Conservation (phyloP, 352 stramenopile genomes). For the Phytophthora idaei region DNA sequence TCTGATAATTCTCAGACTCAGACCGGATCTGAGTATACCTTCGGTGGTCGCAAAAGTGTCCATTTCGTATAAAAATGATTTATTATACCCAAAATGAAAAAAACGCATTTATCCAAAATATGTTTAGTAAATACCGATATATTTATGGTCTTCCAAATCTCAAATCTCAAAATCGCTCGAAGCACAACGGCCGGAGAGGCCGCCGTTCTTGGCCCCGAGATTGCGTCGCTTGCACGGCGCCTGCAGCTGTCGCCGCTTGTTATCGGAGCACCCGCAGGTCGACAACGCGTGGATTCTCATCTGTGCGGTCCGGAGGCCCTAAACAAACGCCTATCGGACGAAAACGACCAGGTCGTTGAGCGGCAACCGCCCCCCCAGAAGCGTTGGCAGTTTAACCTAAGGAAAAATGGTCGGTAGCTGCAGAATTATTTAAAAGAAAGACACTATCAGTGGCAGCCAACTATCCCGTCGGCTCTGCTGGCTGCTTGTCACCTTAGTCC, state of each 20-base stretch:
- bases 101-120: too few relatives aligned
- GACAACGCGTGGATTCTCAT: background rate
- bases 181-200: slow-evolving; percentile 8
- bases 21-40: too few relatives aligned
- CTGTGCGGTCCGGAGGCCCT: background rate
- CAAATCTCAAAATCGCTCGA: slow-evolving; percentile 10
- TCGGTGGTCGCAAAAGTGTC: too few relatives aligned
- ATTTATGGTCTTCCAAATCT: slow-evolving; percentile 6
- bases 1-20: too few relatives aligned
- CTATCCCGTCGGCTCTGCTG: slow-evolving; percentile 10
- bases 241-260: background rate
- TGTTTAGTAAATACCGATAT: too few relatives aligned
- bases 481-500: slow-evolving; percentile 7
- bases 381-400: slow-evolving; percentile 5
- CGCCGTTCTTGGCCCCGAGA: background rate
- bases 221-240: slow-evolving; percentile 3
- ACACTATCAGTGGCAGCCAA: slow-evolving; percentile 11
- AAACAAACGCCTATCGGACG: background rate
- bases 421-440: slow-evolving; percentile 13
- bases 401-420: slow-evolving; percentile 31
- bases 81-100: too few relatives aligned
- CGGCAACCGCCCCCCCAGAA: background rate
- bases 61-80: too few relatives aligned
- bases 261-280: background rate
- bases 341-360: background rate